A percentile compares a stretch with the other conserved stretches of the same genome.
phyloP scores from a whole-genome alignment of 768 basidiomycete species.

The Auriscalpium vulgare region DNA sequence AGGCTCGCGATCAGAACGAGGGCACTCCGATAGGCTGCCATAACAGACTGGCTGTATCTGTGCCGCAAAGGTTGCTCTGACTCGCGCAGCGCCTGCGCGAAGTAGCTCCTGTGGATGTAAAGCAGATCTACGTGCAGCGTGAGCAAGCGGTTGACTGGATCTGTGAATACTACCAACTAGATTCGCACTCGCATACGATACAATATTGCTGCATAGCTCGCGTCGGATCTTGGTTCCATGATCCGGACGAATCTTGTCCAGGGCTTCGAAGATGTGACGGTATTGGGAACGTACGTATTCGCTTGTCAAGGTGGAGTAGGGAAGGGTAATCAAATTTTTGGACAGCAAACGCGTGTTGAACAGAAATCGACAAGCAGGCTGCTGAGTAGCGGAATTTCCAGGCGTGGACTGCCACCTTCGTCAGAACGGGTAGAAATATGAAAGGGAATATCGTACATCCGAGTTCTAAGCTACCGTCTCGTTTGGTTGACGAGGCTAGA shows the following conservation, averaged over 20 bases:
- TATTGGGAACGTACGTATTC: slow-evolving; percentile 41
- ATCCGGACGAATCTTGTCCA: slow-evolving; percentile 22
- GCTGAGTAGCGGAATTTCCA: slow-evolving; percentile 42
- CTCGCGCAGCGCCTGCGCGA: slow-evolving; percentile 37
- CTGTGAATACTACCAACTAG: slow-evolving; percentile 28
- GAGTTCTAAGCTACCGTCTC: slow-evolving; percentile 29
- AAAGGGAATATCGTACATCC: slow-evolving; percentile 31
- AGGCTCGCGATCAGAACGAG: slow-evolving; percentile 34
- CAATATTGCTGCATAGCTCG: slow-evolving; percentile 40
- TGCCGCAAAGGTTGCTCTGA: slow-evolving; percentile 33
- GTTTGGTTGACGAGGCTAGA: slow-evolving; percentile 23
- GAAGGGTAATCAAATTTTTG: slow-evolving; percentile 33
- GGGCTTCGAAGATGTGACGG: slow-evolving; percentile 38
- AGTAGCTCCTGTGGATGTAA: slow-evolving; percentile 38
- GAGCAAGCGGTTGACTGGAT: neutral
- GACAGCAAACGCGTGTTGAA: slow-evolving; percentile 34
- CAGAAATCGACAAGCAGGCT: slow-evolving; percentile 35
- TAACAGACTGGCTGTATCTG: slow-evolving; percentile 37
- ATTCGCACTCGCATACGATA: slow-evolving; percentile 32
- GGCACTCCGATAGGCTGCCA: slow-evolving; percentile 37
- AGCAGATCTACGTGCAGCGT: slow-evolving; percentile 12
- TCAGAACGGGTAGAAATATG: neutral
- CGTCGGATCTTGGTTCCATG: slow-evolving; percentile 34
- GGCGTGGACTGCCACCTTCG: slow-evolving; percentile 14
- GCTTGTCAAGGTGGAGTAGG: slow-evolving; percentile 41